Conservation (phyloP, 495 filamentous ascomycete genomes). For the Bacidia rubella region DNA sequence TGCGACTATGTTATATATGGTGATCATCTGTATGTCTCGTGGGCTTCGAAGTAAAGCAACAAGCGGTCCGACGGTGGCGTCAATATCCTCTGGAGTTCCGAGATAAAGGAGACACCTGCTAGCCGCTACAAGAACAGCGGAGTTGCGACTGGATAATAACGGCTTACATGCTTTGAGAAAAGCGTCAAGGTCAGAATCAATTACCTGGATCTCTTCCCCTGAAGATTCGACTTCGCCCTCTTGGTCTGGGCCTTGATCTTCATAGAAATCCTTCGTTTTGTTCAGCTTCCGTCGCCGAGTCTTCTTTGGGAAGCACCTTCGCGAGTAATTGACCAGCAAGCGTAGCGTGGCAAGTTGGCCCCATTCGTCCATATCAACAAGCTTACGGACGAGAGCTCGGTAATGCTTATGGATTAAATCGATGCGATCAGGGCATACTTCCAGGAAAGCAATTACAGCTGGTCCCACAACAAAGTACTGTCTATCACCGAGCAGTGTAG, state of each 20-base stretch:
- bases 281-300: constrained; percentile 40
- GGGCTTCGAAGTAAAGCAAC: constrained; percentile 72
- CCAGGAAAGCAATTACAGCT: constrained; percentile 76
- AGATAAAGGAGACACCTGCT: constrained; percentile 74
- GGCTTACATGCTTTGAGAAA: constrained; percentile 67
- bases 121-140: constrained; percentile 80
- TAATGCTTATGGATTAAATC: constrained; percentile 88
- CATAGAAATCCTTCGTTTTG: constrained; percentile 63
- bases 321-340: constrained; percentile 69
- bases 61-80: constrained; percentile 62
- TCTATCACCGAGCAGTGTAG: constrained; percentile 65
- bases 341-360: constrained; percentile 71
- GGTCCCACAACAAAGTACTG: constrained; percentile 93
- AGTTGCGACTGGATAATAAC: constrained; percentile 83
- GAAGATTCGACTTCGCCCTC: constrained; percentile 17
- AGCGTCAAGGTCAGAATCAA: constrained; percentile 76
- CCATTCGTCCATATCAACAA: constrained; percentile 99
- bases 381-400: constrained; percentile 64
- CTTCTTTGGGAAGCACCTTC: constrained; percentile 74
- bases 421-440: constrained; percentile 73
- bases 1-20: constrained; percentile 84
- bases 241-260: constrained; percentile 43
- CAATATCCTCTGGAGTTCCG: constrained; percentile 59
- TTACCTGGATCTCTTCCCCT: constrained; percentile 41
- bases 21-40: constrained; percentile 76